Base-by-base conservation (phyloP, 2,329 filamentous ascomycete species). In the Lasiodiplodia sp. region DNA sequence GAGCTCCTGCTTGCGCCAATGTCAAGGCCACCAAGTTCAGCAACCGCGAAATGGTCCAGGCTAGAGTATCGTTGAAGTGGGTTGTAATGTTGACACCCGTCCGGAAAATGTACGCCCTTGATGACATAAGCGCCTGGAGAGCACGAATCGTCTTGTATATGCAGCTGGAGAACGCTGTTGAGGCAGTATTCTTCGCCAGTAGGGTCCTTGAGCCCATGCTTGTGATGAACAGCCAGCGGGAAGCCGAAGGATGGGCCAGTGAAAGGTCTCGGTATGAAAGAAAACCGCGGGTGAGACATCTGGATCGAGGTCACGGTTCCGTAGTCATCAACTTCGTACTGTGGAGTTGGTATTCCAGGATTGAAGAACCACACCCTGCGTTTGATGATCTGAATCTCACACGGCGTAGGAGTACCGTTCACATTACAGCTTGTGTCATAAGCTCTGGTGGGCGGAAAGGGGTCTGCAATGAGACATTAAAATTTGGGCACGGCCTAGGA, bases 61-160 rank as follows among this genome's bases (percentile, higher is more conserved):
- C 6, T 47, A 14, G 11, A 44, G 49, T 71, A 69, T 12, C 66
- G 64, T 2, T 28, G 44, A 18, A 47, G 38, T 6, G 53, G 49
- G 53, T 72, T 68, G 44, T 70, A 72, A 4, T 21, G 25, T 12
- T 69, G 23, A 65, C 73, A 74, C 8, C 25, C 23, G 34, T n/a
- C 18, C 16, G 69, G 63, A 47, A 66, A 70, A 4, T 75, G 67
- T 16, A 73, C 28, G 10, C 69, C 68, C 69, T 72, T 73, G n/a
- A 73, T 31, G 11, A 75, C 69, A 49, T 70, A 75, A 44, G 71
- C 72, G 34, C 72, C 71, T 12, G 58, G 34, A 44, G 66, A 67
- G 21, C 37, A 49, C 12, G 49, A 23, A 16, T 56, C 51, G 4
- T 40, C 37, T 25, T 53, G 65, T 56, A 72, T 66, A 23, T 70